These are phyloP conservation scores for Eucalyptus regnans DNA, from an alignment of 345 rosid genomes.

Conservation along the genomic window DNA sequence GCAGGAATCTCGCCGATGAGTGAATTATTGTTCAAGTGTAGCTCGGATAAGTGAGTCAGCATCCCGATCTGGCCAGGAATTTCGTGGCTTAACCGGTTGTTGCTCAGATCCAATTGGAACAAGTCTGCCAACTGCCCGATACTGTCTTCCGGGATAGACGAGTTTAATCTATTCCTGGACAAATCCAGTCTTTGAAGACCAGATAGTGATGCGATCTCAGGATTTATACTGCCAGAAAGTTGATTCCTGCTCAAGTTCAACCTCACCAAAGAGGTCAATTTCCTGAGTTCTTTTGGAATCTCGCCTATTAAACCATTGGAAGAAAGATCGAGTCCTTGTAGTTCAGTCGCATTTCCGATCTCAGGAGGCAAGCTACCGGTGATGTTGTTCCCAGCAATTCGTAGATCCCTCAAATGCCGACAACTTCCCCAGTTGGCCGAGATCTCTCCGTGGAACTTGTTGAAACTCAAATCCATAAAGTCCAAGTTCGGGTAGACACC, in stretches of 20 bases:
- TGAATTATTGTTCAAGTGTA: neutral
- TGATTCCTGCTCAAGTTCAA: slow-evolving; percentile 7
- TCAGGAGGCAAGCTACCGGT: slow-evolving; percentile 15
- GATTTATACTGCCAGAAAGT: slow-evolving; percentile 6
- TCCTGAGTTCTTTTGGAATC: slow-evolving; percentile 16
- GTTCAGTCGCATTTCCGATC: neutral
- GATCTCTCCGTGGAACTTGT: slow-evolving; percentile 12
- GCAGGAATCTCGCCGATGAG: slow-evolving; percentile 16
- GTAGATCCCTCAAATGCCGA: neutral
- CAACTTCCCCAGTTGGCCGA: slow-evolving; percentile 17
- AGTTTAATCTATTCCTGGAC: slow-evolving; percentile 10
- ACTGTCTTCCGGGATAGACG: neutral
- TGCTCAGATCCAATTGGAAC: slow-evolving; percentile 16
- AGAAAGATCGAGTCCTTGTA: slow-evolving; percentile 20
- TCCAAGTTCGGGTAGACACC: slow-evolving; percentile 5
- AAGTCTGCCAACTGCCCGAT: neutral
- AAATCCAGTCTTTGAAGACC: slow-evolving; percentile 3
- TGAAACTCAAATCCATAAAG: slow-evolving; percentile 15
- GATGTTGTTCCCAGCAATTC: slow-evolving; percentile 9
- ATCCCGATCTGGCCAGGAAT: slow-evolving; percentile 9
- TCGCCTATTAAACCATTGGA: slow-evolving; percentile 10
- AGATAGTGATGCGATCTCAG: neutral
- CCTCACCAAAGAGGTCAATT: neutral
- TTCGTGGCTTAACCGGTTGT: neutral
- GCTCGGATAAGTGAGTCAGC: neutral